A percentile compares a stretch with the other conserved stretches of the same genome.
Conservation (phyloP, 2,329 filamentous ascomycete genomes). For the Penicillium paneum region DNA sequence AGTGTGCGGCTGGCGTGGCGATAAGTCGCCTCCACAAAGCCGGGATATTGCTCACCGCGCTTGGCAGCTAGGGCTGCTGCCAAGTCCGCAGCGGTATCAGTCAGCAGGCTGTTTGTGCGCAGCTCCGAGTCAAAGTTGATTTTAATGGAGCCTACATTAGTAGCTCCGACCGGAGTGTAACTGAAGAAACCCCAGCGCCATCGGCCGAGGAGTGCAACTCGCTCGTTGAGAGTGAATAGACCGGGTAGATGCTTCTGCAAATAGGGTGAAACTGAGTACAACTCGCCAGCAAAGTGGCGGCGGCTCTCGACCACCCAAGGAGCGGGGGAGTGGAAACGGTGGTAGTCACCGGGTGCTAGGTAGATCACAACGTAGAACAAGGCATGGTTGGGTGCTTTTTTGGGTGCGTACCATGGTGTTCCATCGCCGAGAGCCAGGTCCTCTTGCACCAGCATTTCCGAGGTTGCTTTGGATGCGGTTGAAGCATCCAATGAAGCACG, state of each 20-base stretch:
- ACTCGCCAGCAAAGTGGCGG: slow-evolving; percentile 94
- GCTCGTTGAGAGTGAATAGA: slow-evolving; percentile 93
- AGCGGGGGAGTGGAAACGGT: slow-evolving; percentile 93
- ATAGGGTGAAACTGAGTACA: slow-evolving; percentile 93
- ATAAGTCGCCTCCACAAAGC: slow-evolving; percentile 91
- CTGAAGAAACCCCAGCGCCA: slow-evolving; percentile 99
- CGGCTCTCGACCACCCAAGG: slow-evolving; percentile 93
- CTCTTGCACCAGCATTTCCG: slow-evolving; percentile 77
- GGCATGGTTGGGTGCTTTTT: slow-evolving; percentile 60
- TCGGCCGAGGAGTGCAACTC: slow-evolving; percentile 84
- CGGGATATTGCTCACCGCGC: slow-evolving; percentile 78
- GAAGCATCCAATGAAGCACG: slow-evolving; percentile 70
- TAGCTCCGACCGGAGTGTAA: slow-evolving; percentile 92
- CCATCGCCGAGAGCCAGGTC: slow-evolving; percentile 70
- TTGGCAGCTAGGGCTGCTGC: slow-evolving; percentile 75
- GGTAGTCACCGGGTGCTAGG: slow-evolving; percentile 94
- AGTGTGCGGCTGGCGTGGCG: slow-evolving; percentile 71
- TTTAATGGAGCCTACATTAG: slow-evolving; percentile 94
- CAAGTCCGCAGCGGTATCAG: slow-evolving; percentile 84
- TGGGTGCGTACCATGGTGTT: slow-evolving; percentile 65
- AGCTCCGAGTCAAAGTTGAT: slow-evolving; percentile 96
- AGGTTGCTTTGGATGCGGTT: slow-evolving; percentile 61
- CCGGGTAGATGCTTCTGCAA: slow-evolving; percentile 88
- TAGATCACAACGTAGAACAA: slow-evolving; percentile 96
- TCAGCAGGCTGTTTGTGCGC: slow-evolving; percentile 84